These are phyloP conservation scores for Aspergillus sergii DNA, from an alignment of 2,329 filamentous ascomycete genomes.

Conservation along the genomic window DNA sequence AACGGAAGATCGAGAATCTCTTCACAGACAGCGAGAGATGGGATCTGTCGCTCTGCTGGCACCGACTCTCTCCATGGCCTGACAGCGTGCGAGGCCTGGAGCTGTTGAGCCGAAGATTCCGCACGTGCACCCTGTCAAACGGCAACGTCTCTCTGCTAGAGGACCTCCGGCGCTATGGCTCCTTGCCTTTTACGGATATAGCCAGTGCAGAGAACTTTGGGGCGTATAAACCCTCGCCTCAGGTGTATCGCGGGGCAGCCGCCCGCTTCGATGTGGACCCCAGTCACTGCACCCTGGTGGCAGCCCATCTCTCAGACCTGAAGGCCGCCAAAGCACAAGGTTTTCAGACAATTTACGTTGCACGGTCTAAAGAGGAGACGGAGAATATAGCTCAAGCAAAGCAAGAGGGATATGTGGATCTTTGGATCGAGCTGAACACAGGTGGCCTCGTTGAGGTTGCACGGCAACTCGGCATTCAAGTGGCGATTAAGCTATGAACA, in stretches of 20 bases:
- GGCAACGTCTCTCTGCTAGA: conserved; percentile 68
- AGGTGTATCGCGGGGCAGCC: conserved; percentile 70
- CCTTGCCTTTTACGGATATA: conserved; percentile 64
- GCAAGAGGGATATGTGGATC: conserved; percentile 64
- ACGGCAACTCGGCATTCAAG: conserved; percentile 45
- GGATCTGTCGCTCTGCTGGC: conserved; percentile 68
- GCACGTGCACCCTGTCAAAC: conserved; percentile 72
- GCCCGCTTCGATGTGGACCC: conserved; percentile 59
- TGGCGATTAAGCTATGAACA: neutral
- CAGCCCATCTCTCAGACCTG: conserved; percentile 72
- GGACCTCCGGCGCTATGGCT: conserved; percentile 63
- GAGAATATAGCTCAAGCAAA: conserved; percentile 57
- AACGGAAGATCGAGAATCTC: conserved; percentile 60
- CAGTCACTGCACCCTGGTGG: conserved; percentile 72
- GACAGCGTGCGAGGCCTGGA: conserved; percentile 62
- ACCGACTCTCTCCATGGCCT: conserved; percentile 69
- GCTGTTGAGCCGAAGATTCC: conserved; percentile 58
- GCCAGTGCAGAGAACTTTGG: conserved; percentile 71
- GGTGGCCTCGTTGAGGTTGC: conserved; percentile 58
- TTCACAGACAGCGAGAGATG: conserved; percentile 66
- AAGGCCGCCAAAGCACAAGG: conserved; percentile 66
- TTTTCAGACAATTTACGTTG: conserved; percentile 73
- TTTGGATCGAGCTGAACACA: conserved; percentile 58
- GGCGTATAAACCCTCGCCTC: conserved; percentile 72
- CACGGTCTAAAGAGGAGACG: conserved; percentile 67